Evolutionary conservation across 805 yeast species (phyloP), one percentile per base, ranked within the genome.

Genomic region (Tetrapisispora fleetii): DNA sequence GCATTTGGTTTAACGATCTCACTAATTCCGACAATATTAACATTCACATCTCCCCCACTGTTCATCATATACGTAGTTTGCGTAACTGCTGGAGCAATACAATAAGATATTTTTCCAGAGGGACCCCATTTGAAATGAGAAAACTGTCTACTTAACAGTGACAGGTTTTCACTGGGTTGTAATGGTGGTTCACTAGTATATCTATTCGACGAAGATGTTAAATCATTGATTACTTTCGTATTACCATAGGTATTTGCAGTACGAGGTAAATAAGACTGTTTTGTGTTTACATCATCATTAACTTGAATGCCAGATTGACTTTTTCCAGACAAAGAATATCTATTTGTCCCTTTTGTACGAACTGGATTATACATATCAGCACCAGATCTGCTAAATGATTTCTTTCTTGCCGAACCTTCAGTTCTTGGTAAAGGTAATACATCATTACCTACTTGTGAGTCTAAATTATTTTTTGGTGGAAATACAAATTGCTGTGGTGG

Each of bases 71-170:
- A 58, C 60, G 50, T 32, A 17, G 33, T 49, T 5, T 52, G 51
- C 2, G 32, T 44, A 22, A 47, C 17, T 4, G 32, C 63, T 1
- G 67, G 54, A 7, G 81, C 79, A 40, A 78, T 58, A 48, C 74
- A 69, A 36, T 70, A 69, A 3, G 75, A 73, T 18, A 76, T 57
- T 42, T 69, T 73, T 7, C 67, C 63, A 2, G 78, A 70, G 19
- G 67, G 67, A 27, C 78, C 70, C 84, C 93, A 88, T 50, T 75
- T 72, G 60, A 86, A 83, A 33, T 88, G 60, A 0, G 96, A 95
- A 65, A 83, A 84, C 59, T 85, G 95, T 48, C 84, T 72, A 43
- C 68, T 65, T 22, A 72, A 64, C 46, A 83, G 63, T 22, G 79
- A 76, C 46, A 75, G 76, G 8, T 85, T 83, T 51, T 80, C 75